Evolutionary conservation across 2,329 filamentous ascomycete species (phyloP).

Genomic region (Ascochyta pisi): DNA sequence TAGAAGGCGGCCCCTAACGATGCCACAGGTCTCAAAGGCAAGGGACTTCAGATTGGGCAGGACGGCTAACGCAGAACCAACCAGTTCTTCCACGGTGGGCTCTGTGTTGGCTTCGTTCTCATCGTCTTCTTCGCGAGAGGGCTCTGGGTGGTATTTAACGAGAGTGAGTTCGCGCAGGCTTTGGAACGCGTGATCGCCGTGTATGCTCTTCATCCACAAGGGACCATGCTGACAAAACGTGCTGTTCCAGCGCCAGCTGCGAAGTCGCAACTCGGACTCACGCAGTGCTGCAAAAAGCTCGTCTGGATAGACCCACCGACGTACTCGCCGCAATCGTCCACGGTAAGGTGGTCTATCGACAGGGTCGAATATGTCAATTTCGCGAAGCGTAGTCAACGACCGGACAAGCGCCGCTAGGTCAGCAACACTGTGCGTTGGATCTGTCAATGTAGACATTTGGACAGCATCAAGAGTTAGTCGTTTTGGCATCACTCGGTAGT

Average conservation of each 20-base stretch:
- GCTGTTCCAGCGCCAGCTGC: constrained; percentile 64
- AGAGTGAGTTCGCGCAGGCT: constrained; percentile 44
- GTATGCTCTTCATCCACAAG: constrained; percentile 52
- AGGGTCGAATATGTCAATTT: constrained; percentile 75
- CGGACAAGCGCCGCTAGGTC: constrained; percentile 66
- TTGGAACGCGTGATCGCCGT: constrained; percentile 53
- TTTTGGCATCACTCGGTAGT: constrained; percentile 76
- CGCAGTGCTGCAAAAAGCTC: constrained; percentile 70
- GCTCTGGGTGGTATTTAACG: constrained; percentile 42
- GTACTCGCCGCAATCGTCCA: constrained; percentile 57
- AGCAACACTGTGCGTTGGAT: constrained; percentile 61
- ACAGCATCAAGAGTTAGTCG: constrained; percentile 73
- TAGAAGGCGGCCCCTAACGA: constrained; percentile 73
- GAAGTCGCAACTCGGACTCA: constrained; percentile 54
- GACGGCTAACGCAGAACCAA: constrained; percentile 59
- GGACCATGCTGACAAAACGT: constrained; percentile 51
- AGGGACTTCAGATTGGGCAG: constrained; percentile 72
- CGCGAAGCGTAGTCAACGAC: constrained; percentile 69
- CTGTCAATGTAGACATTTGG: constrained; percentile 61
- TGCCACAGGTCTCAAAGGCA: constrained; percentile 75
- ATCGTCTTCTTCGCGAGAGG: constrained; percentile 19
- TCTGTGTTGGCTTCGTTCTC: constrained; percentile 22
- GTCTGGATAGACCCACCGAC: constrained; percentile 72
- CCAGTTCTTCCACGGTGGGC: constrained; percentile 51
- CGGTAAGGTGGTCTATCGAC: constrained; percentile 73